A percentile compares a stretch with the other conserved stretches of the same genome.
Evolutionary conservation across 495 filamentous ascomycete genomes (phyloP).

Genomic region (Penicillium nucicola): DNA sequence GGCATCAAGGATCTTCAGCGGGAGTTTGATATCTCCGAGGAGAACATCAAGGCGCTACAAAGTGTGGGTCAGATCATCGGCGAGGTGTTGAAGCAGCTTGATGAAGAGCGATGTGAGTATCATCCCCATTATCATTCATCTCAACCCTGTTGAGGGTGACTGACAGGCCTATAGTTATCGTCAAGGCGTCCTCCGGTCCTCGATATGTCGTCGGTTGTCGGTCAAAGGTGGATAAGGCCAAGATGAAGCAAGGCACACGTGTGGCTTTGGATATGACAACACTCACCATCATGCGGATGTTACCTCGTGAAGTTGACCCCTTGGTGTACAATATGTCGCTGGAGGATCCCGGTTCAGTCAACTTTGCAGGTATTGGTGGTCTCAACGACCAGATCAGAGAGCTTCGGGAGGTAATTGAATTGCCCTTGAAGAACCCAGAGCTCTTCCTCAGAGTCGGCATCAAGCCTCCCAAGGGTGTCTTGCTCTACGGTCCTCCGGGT

Average conservation of each 20-base stretch:
- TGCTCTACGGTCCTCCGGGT: conserved; percentile 96
- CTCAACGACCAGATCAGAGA: conserved; percentile 99
- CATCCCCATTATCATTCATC: background rate
- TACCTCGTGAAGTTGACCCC: conserved; percentile 97
- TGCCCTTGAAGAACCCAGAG: conserved; percentile 98
- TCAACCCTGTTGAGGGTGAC: background rate
- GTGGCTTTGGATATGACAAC: conserved; percentile 99
- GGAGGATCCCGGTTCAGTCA: conserved; percentile 96
- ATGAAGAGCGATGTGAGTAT: conserved; percentile 89
- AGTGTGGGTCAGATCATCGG: conserved; percentile 99
- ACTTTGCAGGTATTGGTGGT: conserved; percentile 98
- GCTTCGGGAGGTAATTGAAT: conserved; percentile 94
- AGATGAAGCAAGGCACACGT: conserved; percentile 96
- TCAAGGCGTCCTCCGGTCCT: conserved; percentile 94
- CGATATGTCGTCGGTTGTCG: conserved; percentile 98
- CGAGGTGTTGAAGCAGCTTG: conserved; percentile 96
- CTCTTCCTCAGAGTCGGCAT: conserved; percentile 96
- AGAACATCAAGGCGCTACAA: conserved; percentile 99
- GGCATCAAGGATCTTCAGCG: conserved; percentile 94
- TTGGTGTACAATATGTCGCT: conserved; percentile 99
- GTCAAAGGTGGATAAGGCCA: conserved; percentile 94
- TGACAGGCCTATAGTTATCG: conserved; percentile 52
- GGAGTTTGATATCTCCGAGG: conserved; percentile 94
- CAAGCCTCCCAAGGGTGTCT: conserved; percentile 96
- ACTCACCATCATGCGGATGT: conserved; percentile 99